Conservation (phyloP, 176 grass and related monocot species). For the Oryza punctata region DNA sequence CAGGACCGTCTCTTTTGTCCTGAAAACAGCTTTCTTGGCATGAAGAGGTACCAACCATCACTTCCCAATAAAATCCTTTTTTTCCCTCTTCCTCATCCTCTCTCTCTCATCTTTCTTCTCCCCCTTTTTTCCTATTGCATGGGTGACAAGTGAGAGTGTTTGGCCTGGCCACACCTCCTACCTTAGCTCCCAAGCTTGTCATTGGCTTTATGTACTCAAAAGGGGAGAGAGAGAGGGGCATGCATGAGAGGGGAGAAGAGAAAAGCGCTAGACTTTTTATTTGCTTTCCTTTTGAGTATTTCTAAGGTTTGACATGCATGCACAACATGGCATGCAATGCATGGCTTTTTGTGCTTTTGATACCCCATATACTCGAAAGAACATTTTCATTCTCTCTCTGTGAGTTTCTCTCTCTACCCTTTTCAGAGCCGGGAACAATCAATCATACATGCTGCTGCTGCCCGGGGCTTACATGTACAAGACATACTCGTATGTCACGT, state of each 20-base stretch:
- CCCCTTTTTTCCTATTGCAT: conserved; percentile 25
- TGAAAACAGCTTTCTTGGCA: conserved; percentile 60
- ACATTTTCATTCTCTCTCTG: background rate
- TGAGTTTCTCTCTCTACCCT: background rate
- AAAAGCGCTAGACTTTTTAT: conserved; percentile 12
- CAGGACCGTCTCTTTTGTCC: conserved; percentile 40
- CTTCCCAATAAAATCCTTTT: conserved; percentile 53
- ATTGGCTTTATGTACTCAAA: conserved; percentile 51
- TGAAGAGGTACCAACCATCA: conserved; percentile 68
- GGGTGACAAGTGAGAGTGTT: conserved; percentile 62
- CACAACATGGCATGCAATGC: conserved; percentile 20
- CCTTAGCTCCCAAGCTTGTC: conserved; percentile 63
- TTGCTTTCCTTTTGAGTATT: conserved; percentile 43
- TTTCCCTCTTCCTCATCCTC: background rate
- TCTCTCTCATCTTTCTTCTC: background rate
- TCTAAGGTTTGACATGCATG: conserved; percentile 52
- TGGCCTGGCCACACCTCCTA: conserved; percentile 37
- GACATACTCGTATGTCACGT: conserved; percentile 57
- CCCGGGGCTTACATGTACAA: conserved; percentile 21
- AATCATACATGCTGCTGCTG: conserved; percentile 32
- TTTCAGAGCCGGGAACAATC: conserved; percentile 39
- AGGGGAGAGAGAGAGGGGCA: background rate
- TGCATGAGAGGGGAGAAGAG: background rate
- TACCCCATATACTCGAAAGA: conserved; percentile 26
- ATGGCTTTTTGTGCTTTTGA: conserved; percentile 55